phyloP scores from a whole-genome alignment of 176 grass and related monocot genomes.

The Oryza australiensis region DNA sequence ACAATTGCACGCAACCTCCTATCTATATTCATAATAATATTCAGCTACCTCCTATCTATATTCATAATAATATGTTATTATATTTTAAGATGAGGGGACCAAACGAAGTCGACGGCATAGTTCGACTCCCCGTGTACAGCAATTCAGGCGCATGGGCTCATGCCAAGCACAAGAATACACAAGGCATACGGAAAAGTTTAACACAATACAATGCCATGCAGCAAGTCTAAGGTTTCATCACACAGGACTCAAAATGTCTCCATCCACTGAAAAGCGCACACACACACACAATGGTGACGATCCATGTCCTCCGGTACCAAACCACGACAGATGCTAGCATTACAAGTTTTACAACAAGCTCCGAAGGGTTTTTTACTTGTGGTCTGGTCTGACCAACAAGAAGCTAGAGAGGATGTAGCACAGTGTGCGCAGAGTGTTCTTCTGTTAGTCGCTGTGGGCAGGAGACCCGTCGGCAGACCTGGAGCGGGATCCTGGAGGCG shows the following conservation, averaged over 20 bases:
- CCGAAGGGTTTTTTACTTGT: not conserved
- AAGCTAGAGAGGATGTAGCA: not conserved
- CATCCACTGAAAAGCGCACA: not conserved
- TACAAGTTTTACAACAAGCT: slow-evolving; percentile 8
- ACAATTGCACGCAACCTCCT: no score
- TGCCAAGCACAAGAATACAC: not conserved
- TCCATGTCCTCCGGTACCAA: slow-evolving; percentile 5
- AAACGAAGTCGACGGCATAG: no score
- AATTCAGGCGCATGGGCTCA: not conserved
- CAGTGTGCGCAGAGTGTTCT: not conserved
- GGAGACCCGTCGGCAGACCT: slow-evolving; percentile 60
- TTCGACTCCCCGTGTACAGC: no score
- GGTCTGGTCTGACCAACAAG: not conserved
- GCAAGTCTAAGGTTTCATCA: not conserved
- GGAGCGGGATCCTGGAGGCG: slow-evolving; percentile 60
- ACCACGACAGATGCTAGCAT: not conserved
- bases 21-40: no score
- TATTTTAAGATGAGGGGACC: no score
- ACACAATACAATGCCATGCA: not conserved
- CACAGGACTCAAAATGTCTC: not conserved
- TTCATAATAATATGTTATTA: no score
- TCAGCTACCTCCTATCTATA: no score
- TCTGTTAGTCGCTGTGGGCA: slow-evolving; percentile 35
- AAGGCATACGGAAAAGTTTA: not conserved
- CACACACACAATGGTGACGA: not conserved